These are phyloP conservation scores for Coelastrella sp. DNA, from an alignment of 139 green algal species.

Conservation along the genomic window DNA sequence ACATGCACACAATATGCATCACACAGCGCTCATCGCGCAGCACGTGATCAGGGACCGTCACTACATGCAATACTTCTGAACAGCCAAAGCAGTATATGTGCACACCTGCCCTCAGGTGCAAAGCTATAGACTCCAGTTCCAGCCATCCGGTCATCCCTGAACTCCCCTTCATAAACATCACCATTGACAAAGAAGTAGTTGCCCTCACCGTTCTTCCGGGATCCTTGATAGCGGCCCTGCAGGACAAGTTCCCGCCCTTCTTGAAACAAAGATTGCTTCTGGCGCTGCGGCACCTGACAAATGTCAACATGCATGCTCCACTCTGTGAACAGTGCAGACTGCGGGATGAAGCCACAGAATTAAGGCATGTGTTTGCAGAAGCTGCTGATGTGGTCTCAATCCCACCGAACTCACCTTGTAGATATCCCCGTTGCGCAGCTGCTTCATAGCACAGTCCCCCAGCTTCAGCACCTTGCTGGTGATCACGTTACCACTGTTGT, in stretches of 20 bases:
- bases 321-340: too few relatives aligned
- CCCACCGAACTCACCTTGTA: constrained; percentile 64
- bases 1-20: too few relatives aligned
- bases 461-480: constrained; percentile 63
- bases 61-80: too few relatives aligned
- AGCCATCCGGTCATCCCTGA: constrained; percentile 78
- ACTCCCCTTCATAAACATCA: constrained; percentile 81
- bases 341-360: too few relatives aligned
- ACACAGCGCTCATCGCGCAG: too few relatives aligned
- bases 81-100: too few relatives aligned
- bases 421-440: constrained; percentile 77
- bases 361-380: background rate
- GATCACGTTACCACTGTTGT: background rate
- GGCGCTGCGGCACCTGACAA: too few relatives aligned
- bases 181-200: constrained; percentile 77
- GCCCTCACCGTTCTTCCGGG: constrained; percentile 76
- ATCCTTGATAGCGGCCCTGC: constrained; percentile 65
- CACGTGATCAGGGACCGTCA: too few relatives aligned
- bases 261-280: too few relatives aligned
- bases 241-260: background rate
- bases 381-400: background rate
- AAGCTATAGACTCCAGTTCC: constrained; percentile 79
- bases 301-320: too few relatives aligned
- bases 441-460: constrained; percentile 69
- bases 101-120: constrained; percentile 51